Base-by-base conservation (phyloP, 2,329 filamentous ascomycete species). In the Paecilomyces niveus region DNA sequence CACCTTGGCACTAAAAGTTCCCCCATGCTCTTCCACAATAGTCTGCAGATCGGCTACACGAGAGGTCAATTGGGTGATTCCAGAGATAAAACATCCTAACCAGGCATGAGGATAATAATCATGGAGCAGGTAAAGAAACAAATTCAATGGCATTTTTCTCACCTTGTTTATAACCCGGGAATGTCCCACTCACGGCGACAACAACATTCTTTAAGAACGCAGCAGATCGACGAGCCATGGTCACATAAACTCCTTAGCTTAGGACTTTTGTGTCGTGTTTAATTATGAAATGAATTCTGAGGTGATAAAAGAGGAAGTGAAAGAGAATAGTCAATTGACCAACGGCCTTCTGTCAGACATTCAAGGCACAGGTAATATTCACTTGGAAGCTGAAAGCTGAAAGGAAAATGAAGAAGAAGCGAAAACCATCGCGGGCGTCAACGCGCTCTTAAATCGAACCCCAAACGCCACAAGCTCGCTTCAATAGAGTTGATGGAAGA, bases 141-240 rank as follows among this genome's bases (percentile, higher is more conserved):
- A 54, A 54, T 56, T 49, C 61, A 57, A 58, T 56, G 50, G 35
- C 32, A 5, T 22, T 32, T 26, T 32, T 57, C 65, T 62, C 64
- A 76, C 75, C 68, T 63, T 89, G 85, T 2, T 78, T 82, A 26
- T 77, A 71, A 5, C 77, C 75, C 1, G 80, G 73, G 63, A 89
- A 86, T 4, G 81, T 81, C 60, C 87, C 87, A 58, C 83, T 86
- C 26, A 88, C 69, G 22, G 80, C 82, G 52, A 90, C 75, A 5
- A 74, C 62, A 7, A 67, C 55, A 0, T 67, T 62, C 53, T 71
- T 70, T 52, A 75, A 71, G 13, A 62, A 55, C n/a, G 55, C 29
- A 1, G 62, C 39, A 45, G 39, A 18, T 18, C 15, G 35, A 39
- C 39, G 59, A 5, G 69, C 56, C 69, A 72, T 73, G 49, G 49